phyloP scores from a whole-genome alignment of 192 early-diverging fungal species.

The Dissophora globulifera region DNA sequence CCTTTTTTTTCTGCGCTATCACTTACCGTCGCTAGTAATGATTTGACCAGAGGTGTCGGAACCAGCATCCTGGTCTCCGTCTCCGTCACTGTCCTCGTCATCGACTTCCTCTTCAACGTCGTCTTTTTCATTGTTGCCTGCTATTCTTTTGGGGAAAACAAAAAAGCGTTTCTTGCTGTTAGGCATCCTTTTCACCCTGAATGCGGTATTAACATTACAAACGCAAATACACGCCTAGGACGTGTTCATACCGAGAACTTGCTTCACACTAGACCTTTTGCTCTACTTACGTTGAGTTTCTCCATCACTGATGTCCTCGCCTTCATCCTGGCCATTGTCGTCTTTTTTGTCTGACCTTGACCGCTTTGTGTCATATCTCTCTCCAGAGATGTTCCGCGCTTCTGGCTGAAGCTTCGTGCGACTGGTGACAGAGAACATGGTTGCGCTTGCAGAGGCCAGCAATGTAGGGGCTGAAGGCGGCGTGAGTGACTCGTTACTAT shows the following conservation, averaged over 20 bases:
- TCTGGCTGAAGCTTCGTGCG: background rate
- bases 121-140: background rate
- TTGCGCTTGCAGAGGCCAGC: background rate
- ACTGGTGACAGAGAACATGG: background rate
- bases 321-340: background rate
- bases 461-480: background rate
- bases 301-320: background rate
- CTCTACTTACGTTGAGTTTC: background rate
- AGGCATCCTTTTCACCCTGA: background rate
- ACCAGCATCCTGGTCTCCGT: background rate
- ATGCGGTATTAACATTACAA: background rate
- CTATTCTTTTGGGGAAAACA: background rate
- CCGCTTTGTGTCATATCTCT: background rate
- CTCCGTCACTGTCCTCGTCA: background rate
- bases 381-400: slow-evolving; percentile 8
- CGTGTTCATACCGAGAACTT: no score
- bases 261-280: background rate
- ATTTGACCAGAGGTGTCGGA: background rate
- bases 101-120: background rate
- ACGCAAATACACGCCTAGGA: no score
- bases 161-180: background rate
- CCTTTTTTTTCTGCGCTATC: no score
- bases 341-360: background rate
- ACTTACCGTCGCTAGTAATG: background rate
- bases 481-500: background rate